Conservation (phyloP, 371 early-diverging fungal genomes). For the Rhizopus microsporus region DNA sequence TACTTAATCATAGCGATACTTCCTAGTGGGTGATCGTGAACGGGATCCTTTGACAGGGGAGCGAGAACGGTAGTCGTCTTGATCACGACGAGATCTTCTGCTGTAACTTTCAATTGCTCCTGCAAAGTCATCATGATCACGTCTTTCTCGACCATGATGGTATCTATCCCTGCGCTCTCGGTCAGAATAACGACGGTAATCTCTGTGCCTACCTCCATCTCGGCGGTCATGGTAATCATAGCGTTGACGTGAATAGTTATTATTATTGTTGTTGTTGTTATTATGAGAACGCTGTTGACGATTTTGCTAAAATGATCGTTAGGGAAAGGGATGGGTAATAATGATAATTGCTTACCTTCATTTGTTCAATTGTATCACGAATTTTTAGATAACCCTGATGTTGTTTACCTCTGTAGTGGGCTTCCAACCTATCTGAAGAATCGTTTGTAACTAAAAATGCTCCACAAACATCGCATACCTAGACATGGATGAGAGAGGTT, state of each 20-base stretch:
- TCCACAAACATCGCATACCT: constrained; percentile 90
- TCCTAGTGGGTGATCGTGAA: constrained; percentile 30
- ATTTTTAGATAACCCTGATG: constrained; percentile 86
- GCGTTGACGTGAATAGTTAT: constrained; percentile 47
- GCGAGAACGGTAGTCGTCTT: constrained; percentile 27
- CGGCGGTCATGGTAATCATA: constrained; percentile 55
- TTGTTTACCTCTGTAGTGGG: constrained; percentile 88
- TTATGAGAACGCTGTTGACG: constrained; percentile 17
- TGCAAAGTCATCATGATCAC: constrained; percentile 34
- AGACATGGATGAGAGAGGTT: background rate
- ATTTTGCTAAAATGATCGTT: constrained; percentile 10
- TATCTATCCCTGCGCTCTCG: constrained; percentile 43
- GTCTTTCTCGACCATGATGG: constrained; percentile 35
- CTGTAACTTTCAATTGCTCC: constrained; percentile 40
- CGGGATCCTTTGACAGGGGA: constrained; percentile 22
- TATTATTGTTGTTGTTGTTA: background rate
- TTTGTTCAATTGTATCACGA: constrained; percentile 76
- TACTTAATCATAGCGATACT: constrained; percentile 26
- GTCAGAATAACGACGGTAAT: constrained; percentile 54
- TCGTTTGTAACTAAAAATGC: constrained; percentile 87
- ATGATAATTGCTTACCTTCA: constrained; percentile 53
- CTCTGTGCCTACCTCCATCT: constrained; percentile 56
- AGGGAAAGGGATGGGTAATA: constrained; percentile 1
- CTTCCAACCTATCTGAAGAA: constrained; percentile 79
- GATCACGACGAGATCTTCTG: constrained; percentile 35